These are phyloP conservation scores for Maudiozyma saulgeensis DNA, from an alignment of 805 yeast genomes.

Conservation along the genomic window DNA sequence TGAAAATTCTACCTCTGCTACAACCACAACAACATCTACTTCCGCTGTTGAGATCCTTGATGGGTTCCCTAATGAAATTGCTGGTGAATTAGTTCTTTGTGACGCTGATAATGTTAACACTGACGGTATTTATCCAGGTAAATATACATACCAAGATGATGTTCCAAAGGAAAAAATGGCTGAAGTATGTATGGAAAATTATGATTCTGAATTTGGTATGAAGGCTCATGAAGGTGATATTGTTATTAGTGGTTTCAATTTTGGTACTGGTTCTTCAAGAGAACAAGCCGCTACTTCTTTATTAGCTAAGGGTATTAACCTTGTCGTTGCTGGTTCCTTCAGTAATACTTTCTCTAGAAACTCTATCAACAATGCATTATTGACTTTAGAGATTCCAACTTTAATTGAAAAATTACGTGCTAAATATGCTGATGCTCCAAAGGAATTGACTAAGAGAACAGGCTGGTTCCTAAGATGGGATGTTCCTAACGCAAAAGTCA, in stretches of 20 bases:
- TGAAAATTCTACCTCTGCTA: conserved; percentile 8
- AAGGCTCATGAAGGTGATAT: conserved; percentile 86
- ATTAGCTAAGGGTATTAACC: conserved; percentile 82
- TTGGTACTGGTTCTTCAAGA: conserved; percentile 97
- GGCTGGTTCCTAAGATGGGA: conserved; percentile 93
- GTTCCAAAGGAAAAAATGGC: conserved; percentile 95
- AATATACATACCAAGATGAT: conserved; percentile 97
- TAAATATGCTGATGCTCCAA: conserved; percentile 41
- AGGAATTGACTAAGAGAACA: conserved; percentile 85
- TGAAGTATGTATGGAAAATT: conserved; percentile 98
- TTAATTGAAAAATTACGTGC: conserved; percentile 69
- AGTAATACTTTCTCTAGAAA: conserved; percentile 95
- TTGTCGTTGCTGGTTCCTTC: conserved; percentile 94
- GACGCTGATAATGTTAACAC: conserved; percentile 96
- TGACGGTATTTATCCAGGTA: conserved; percentile 98
- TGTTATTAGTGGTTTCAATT: conserved; percentile 84
- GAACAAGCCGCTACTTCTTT: conserved; percentile 99
- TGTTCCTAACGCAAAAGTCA: conserved; percentile 73
- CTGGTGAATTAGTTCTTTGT: conserved; percentile 88
- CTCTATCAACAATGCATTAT: conserved; percentile 89
- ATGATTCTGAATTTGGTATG: conserved; percentile 76
- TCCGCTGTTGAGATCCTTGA: conserved; percentile 63
- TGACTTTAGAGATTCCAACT: conserved; percentile 89
- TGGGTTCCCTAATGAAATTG: conserved; percentile 84
- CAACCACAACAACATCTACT: conserved; percentile 29